A percentile compares a stretch with the other conserved stretches of the same genome.
phyloP scores from a whole-genome alignment of 2,329 filamentous ascomycete genomes.

The Paraconiothyrium brasiliense region DNA sequence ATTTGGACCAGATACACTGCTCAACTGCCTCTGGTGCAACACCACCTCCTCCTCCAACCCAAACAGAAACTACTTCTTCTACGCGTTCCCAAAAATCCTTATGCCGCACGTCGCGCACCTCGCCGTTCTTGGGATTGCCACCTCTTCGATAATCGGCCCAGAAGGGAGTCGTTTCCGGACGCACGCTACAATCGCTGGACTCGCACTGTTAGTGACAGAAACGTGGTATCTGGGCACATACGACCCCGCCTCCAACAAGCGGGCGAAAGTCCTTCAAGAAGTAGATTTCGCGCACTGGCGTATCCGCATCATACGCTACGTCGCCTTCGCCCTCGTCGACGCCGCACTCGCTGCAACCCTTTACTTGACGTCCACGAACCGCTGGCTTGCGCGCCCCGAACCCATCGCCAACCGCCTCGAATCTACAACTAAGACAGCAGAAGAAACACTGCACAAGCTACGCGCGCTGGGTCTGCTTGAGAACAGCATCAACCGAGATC shows the following conservation, averaged over 20 bases:
- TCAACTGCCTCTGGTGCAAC: slow-evolving; percentile 83
- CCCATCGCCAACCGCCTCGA: slow-evolving; percentile 74
- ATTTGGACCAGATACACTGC: slow-evolving; percentile 78
- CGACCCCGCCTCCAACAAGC: slow-evolving; percentile 70
- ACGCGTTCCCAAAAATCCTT: slow-evolving; percentile 77
- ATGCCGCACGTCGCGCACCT: slow-evolving; percentile 85
- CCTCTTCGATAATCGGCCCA: slow-evolving; percentile 72
- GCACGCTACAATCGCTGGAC: slow-evolving; percentile 71
- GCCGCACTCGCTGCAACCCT: slow-evolving; percentile 69
- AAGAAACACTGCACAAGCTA: slow-evolving; percentile 70
- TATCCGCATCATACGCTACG: slow-evolving; percentile 68
- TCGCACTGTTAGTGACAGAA: slow-evolving; percentile 70
- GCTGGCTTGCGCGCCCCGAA: slow-evolving; percentile 73
- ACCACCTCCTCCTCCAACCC: slow-evolving; percentile 66
- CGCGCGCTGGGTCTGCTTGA: slow-evolving; percentile 77
- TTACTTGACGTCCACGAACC: slow-evolving; percentile 81
- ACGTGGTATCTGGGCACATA: slow-evolving; percentile 72
- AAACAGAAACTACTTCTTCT: slow-evolving; percentile 77
- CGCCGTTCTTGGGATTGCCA: slow-evolving; percentile 74
- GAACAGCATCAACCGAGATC: slow-evolving; percentile 81
- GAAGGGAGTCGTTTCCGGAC: slow-evolving; percentile 75
- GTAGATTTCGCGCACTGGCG: slow-evolving; percentile 78
- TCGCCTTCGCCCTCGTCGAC: slow-evolving; percentile 73
- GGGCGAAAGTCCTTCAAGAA: slow-evolving; percentile 67
- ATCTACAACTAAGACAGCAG: slow-evolving; percentile 64